phyloP scores from a whole-genome alignment of 1,284 basidiomycete genomes.

The Trichosporon sp. region DNA sequence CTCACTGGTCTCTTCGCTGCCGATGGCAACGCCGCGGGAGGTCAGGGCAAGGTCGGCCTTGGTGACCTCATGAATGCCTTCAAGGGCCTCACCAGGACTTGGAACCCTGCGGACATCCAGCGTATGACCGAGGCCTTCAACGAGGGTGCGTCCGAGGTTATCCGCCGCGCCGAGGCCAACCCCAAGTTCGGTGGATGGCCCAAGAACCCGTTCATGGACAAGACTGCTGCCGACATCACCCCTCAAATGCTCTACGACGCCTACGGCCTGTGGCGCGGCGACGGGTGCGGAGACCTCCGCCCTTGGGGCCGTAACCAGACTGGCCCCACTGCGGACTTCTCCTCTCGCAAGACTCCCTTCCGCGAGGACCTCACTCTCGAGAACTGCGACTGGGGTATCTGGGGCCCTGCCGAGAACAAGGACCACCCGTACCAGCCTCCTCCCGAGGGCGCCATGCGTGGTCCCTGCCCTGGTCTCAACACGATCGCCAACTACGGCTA shows the following conservation, averaged over 20 bases:
- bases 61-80: constrained; percentile 2
- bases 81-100: constrained; percentile 1
- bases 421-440: constrained; percentile 24
- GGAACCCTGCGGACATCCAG: not conserved
- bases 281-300: not conserved
- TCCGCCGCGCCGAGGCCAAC: not conserved
- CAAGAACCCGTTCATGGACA: not conserved
- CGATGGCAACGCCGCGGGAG: not conserved
- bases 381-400: constrained; percentile 6
- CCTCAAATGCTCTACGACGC: not conserved
- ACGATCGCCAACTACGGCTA: constrained; percentile 38
- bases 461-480: constrained; percentile 43
- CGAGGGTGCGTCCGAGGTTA: not conserved
- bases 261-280: not conserved
- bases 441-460: constrained; percentile 23
- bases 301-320: not conserved
- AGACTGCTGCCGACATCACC: not conserved
- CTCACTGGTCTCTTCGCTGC: not conserved
- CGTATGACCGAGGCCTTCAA: not conserved
- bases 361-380: not conserved
- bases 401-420: constrained; percentile 11
- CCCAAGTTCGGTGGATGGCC: constrained; percentile 4
- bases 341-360: constrained; percentile 1
- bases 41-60: not conserved
- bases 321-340: not conserved